These are phyloP conservation scores for Guyanaporus albipodus DNA, from an alignment of 768 basidiomycete species.

Conservation along the genomic window DNA sequence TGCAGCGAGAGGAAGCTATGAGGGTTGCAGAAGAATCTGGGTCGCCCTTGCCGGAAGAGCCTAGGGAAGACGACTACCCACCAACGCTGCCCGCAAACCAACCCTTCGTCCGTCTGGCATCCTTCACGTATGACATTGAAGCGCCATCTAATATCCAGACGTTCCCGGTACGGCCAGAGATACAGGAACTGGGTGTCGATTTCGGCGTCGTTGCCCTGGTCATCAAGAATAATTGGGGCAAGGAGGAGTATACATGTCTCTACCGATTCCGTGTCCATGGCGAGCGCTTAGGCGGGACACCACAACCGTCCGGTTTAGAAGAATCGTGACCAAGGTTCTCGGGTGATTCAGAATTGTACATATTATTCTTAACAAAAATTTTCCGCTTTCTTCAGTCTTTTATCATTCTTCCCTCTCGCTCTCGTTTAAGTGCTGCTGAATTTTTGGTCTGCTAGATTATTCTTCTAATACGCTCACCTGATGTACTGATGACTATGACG, in stretches of 20 bases:
- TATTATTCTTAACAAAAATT: conserved; percentile 3
- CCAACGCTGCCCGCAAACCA: conserved; percentile 42
- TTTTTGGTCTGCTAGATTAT: conserved; percentile 22
- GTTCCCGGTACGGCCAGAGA: conserved; percentile 67
- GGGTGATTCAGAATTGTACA: conserved; percentile 5
- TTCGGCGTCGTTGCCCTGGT: conserved; percentile 81
- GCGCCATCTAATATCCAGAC: conserved; percentile 66
- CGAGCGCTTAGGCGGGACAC: conserved; percentile 42
- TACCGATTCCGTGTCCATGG: conserved; percentile 85
- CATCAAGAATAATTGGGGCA: conserved; percentile 86
- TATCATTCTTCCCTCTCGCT: background rate
- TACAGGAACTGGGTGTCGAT: conserved; percentile 69
- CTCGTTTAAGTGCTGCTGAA: conserved; percentile 4
- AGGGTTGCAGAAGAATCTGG: conserved; percentile 32
- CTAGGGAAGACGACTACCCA: conserved; percentile 42
- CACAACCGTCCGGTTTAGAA: conserved; percentile 32
- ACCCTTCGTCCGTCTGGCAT: conserved; percentile 61
- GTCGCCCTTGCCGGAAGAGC: conserved; percentile 15
- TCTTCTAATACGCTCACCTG: conserved; percentile 16
- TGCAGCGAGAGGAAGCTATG: conserved; percentile 31
- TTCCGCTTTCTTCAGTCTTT: background rate
- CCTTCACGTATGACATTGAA: conserved; percentile 59
- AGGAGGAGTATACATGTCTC: conserved; percentile 78
- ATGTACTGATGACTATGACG: conserved; percentile 25
- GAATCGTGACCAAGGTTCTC: conserved; percentile 14